These are phyloP conservation scores for Rubia yunnanensis DNA, from an alignment of 257 asterid genomes.

Conservation along the genomic window DNA sequence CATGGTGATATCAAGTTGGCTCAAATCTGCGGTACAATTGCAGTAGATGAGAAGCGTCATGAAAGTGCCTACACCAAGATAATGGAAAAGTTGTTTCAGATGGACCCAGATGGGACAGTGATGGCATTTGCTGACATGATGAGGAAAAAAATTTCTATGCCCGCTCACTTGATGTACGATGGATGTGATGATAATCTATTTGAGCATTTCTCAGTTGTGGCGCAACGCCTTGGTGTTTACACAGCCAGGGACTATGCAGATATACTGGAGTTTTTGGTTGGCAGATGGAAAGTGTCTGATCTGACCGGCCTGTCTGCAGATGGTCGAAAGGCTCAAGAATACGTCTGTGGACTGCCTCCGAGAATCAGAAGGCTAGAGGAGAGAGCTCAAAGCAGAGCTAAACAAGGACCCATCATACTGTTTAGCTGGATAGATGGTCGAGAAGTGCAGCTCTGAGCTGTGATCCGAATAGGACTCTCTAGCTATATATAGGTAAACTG, in stretches of 20 bases:
- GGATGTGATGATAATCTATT: constrained; percentile 61
- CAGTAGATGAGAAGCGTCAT: constrained; percentile 77
- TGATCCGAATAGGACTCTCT: constrained; percentile 7
- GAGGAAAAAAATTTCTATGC: constrained; percentile 81
- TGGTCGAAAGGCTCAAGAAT: constrained; percentile 68
- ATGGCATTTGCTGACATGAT: constrained; percentile 69
- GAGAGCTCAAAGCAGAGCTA: constrained; percentile 55
- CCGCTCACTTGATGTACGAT: constrained; percentile 80
- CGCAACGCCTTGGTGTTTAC: constrained; percentile 63
- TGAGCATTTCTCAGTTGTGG: constrained; percentile 61
- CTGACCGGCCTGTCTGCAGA: constrained; percentile 46
- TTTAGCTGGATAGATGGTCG: constrained; percentile 66
- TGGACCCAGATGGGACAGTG: constrained; percentile 70
- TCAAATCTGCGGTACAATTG: constrained; percentile 68
- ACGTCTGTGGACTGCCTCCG: constrained; percentile 57
- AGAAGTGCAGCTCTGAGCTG: constrained; percentile 50
- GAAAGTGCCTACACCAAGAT: constrained; percentile 83
- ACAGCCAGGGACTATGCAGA: constrained; percentile 72
- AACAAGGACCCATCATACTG: constrained; percentile 35
- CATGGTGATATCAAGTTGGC: constrained; percentile 68
- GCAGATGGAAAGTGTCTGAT: constrained; percentile 54
- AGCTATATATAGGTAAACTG: constrained; percentile 18
- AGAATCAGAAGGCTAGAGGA: constrained; percentile 62
- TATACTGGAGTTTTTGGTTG: constrained; percentile 61
- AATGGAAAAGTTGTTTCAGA: constrained; percentile 62